Conservation (phyloP, 2,329 filamentous ascomycete species). For the Epichloe sibirici region DNA sequence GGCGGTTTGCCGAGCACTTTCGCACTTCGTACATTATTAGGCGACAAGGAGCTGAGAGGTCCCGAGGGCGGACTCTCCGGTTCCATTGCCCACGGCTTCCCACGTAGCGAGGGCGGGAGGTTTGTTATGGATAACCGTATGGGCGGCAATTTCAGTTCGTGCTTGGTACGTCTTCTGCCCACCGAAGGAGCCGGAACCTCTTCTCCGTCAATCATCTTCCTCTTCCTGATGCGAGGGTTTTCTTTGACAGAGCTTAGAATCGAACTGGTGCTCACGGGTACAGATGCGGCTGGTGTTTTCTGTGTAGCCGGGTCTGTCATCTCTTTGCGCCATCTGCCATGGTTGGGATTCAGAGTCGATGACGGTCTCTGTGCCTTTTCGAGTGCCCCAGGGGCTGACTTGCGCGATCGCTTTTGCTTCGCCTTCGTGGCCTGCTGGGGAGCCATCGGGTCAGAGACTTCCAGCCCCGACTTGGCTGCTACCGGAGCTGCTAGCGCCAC, state of each 20-base stretch:
- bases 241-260: conserved; percentile 41
- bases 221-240: conserved; percentile 33
- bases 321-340: conserved; percentile 18
- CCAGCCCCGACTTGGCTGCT: too few relatives aligned
- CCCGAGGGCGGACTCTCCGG: conserved; percentile 16
- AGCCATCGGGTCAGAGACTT: background rate
- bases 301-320: conserved; percentile 3
- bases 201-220: conserved; percentile 32
- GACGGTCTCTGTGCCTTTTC: conserved; percentile 17
- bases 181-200: conserved; percentile 14
- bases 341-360: conserved; percentile 25
- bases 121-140: conserved; percentile 14
- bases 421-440: conserved; percentile 9
- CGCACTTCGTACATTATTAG: conserved; percentile 20
- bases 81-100: conserved; percentile 18
- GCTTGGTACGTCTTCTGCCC: conserved; percentile 8
- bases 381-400: conserved; percentile 27
- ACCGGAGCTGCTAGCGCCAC: background rate
- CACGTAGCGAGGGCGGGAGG: conserved; percentile 8
- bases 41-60: conserved; percentile 19
- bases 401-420: conserved; percentile 23
- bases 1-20: conserved; percentile 10
- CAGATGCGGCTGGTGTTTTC: background rate
- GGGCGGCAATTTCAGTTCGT: conserved; percentile 18
- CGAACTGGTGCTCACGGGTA: conserved; percentile 20